A percentile compares a stretch with the other conserved stretches of the same genome.
These are phyloP conservation scores for Xylogone sp. DNA, from an alignment of 2,329 filamentous ascomycete species.

Conservation along the genomic window DNA sequence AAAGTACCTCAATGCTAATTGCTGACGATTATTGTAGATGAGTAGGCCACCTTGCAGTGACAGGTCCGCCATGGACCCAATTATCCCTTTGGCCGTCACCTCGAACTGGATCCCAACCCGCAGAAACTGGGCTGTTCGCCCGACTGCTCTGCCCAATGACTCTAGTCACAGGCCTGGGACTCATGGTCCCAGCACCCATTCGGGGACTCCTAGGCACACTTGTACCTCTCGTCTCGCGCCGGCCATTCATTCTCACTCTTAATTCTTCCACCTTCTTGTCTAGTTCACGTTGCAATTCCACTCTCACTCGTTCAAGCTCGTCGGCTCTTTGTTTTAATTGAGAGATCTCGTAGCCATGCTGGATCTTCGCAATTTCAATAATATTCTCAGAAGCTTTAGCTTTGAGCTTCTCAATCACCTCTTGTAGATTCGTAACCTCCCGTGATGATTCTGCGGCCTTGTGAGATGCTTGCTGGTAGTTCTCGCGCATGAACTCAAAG, in stretches of 20 bases:
- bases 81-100: not conserved
- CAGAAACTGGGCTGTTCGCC: conserved; percentile 21
- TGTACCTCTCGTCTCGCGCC: conserved; percentile 26
- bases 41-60: not conserved
- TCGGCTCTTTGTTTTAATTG: conserved; percentile 27
- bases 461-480: conserved; percentile 25
- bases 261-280: conserved; percentile 34
- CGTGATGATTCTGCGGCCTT: conserved; percentile 11
- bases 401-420: conserved; percentile 11
- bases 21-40: not conserved
- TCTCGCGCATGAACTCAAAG: conserved; percentile 21
- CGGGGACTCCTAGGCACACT: conserved; percentile 25
- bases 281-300: conserved; percentile 31
- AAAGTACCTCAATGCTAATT: not conserved
- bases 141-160: conserved; percentile 9
- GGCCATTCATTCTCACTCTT: conserved; percentile 37
- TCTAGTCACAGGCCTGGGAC: conserved; percentile 11
- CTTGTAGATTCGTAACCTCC: conserved; percentile 14
- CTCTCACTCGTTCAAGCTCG: conserved; percentile 21
- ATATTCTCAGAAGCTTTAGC: conserved; percentile 19
- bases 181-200: conserved; percentile 21
- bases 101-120: conserved; percentile 1
- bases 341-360: conserved; percentile 12
- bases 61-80: not conserved
- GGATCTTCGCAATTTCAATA: conserved; percentile 24